These are phyloP conservation scores for Schizosaccharomyces lindneri DNA, from an alignment of 805 yeast genomes.

Conservation along the genomic window DNA sequence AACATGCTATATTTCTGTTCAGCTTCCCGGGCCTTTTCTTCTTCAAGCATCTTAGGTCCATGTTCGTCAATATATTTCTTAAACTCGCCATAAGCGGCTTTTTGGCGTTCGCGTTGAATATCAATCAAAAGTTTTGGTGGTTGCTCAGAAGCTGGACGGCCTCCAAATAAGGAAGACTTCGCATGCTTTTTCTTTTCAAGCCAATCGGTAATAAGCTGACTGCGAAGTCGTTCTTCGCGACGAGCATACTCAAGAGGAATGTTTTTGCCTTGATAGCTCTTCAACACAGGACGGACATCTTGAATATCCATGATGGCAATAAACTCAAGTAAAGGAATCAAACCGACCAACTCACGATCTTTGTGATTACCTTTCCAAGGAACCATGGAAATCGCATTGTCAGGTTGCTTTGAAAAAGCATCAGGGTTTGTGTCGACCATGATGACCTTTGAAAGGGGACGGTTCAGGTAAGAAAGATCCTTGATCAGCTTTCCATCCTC, in stretches of 20 bases:
- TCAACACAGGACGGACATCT: constrained; percentile 75
- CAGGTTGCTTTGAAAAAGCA: constrained; percentile 62
- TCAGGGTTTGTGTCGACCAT: constrained; percentile 57
- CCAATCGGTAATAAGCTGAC: constrained; percentile 23
- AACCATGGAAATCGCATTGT: constrained; percentile 65
- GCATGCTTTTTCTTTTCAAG: constrained; percentile 19
- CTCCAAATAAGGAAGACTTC: constrained; percentile 9
- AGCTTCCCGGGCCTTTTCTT: constrained; percentile 25
- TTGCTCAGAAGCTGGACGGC: constrained; percentile 17
- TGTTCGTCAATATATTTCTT: constrained; percentile 67
- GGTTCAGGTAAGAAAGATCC: constrained; percentile 71
- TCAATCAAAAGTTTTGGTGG: constrained; percentile 67
- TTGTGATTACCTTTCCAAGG: constrained; percentile 75
- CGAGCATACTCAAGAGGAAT: constrained; percentile 56
- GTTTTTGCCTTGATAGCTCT: constrained; percentile 40
- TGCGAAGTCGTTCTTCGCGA: constrained; percentile 55
- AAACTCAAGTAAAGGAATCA: constrained; percentile 86
- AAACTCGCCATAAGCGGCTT: constrained; percentile 63
- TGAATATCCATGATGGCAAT: constrained; percentile 63
- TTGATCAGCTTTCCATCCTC: constrained; percentile 74
- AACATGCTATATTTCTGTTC: constrained; percentile 29
- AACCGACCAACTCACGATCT: constrained; percentile 43
- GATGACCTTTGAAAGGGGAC: constrained; percentile 64
- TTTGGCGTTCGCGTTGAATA: constrained; percentile 73
- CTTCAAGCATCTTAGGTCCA: constrained; percentile 27